These are phyloP conservation scores for Agrocybe pediades DNA, from an alignment of 768 basidiomycete genomes.

Conservation along the genomic window DNA sequence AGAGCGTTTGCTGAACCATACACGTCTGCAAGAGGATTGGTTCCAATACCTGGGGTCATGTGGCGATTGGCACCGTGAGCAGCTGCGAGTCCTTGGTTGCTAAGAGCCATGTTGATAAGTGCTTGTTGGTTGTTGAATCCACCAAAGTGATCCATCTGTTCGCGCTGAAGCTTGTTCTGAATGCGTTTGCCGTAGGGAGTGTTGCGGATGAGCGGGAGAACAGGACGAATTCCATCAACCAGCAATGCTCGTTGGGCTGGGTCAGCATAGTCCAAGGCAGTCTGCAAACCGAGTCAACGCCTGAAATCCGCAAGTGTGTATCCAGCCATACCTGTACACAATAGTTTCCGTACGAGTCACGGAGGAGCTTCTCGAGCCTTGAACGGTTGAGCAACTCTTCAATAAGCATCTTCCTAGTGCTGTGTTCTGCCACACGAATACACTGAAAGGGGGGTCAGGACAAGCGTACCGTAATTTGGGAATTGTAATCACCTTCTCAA, in stretches of 20 bases:
- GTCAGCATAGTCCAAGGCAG: conserved; percentile 96
- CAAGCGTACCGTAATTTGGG: not conserved
- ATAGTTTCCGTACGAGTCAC: conserved; percentile 97
- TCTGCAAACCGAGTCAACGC: conserved; percentile 46
- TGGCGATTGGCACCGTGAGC: conserved; percentile 53
- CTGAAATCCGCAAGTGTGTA: not conserved
- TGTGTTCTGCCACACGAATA: conserved; percentile 94
- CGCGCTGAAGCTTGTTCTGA: conserved; percentile 96
- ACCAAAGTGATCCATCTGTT: conserved; percentile 75
- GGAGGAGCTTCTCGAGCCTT: conserved; percentile 90
- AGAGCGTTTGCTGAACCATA: conserved; percentile 65
- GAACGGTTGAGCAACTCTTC: conserved; percentile 94
- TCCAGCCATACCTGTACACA: conserved; percentile 73
- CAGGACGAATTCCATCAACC: conserved; percentile 98
- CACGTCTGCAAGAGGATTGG: conserved; percentile 62
- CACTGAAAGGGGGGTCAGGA: conserved; percentile 43
- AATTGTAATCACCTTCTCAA: conserved; percentile 73
- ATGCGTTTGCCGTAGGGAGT: conserved; percentile 99
- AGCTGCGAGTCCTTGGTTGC: conserved; percentile 55
- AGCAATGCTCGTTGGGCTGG: conserved; percentile 89
- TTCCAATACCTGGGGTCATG: conserved; percentile 52
- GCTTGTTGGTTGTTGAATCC: conserved; percentile 63
- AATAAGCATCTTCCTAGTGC: conserved; percentile 90
- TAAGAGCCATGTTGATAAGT: conserved; percentile 59
- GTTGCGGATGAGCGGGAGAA: conserved; percentile 96